phyloP scores from a whole-genome alignment of 805 yeast genomes.

The Schwanniomyces vanrijiae region DNA sequence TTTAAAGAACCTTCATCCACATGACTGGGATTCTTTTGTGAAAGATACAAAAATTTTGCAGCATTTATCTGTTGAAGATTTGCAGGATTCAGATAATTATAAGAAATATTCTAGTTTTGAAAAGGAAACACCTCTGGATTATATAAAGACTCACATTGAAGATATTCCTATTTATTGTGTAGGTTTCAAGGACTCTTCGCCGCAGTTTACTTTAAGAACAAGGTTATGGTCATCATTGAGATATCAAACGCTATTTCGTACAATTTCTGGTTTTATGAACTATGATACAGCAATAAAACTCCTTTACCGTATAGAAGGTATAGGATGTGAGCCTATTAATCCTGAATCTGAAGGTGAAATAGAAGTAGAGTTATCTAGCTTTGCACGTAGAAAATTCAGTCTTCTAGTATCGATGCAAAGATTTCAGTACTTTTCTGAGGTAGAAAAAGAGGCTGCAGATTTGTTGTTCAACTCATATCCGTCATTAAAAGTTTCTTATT shows the following conservation, averaged over 20 bases:
- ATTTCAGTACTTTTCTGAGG: constrained; percentile 58
- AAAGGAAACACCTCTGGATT: constrained; percentile 7
- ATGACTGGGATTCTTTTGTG: constrained; percentile 82
- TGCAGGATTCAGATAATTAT: background rate
- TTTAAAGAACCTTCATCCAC: constrained; percentile 65
- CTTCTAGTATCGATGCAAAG: constrained; percentile 89
- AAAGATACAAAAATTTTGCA: constrained; percentile 60
- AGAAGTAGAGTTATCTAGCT: constrained; percentile 20
- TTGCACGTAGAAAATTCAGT: constrained; percentile 79
- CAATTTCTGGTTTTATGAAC: constrained; percentile 82
- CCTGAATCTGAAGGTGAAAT: constrained; percentile 6
- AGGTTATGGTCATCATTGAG: constrained; percentile 86
- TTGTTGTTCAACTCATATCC: constrained; percentile 74
- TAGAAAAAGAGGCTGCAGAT: constrained; percentile 68
- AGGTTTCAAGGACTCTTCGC: constrained; percentile 69
- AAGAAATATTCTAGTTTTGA: background rate
- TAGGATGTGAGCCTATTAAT: constrained; percentile 36
- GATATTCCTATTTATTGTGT: constrained; percentile 71
- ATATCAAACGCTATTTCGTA: constrained; percentile 80
- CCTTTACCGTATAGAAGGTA: constrained; percentile 65
- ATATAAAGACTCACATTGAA: constrained; percentile 43
- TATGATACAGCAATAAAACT: constrained; percentile 72
- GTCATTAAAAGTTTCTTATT: constrained; percentile 53
- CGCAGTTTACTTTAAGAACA: constrained; percentile 66
- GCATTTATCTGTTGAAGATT: constrained; percentile 8